These are phyloP conservation scores for Neurospora intermedia DNA, from an alignment of 495 filamentous ascomycete genomes.

Conservation along the genomic window DNA sequence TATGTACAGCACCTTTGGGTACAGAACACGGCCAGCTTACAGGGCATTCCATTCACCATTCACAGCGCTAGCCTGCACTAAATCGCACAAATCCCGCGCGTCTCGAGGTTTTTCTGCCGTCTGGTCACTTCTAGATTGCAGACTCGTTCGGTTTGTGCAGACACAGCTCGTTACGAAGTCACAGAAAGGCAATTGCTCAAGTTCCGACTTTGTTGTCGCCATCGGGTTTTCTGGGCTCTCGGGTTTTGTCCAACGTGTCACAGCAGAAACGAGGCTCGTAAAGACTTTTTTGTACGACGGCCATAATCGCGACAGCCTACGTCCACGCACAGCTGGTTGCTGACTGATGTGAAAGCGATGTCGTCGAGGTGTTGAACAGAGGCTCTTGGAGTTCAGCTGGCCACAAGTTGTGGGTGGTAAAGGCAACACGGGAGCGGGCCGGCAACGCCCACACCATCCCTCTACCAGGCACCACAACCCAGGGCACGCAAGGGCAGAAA, in stretches of 20 bases:
- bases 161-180: not conserved
- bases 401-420: not conserved
- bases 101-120: not conserved
- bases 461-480: not conserved
- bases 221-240: not conserved
- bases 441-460: not conserved
- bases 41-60: not conserved
- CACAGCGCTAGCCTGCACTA: not conserved
- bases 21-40: not conserved
- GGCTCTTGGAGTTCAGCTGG: not conserved
- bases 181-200: not conserved
- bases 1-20: not conserved
- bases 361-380: not conserved
- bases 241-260: not conserved
- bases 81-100: not conserved
- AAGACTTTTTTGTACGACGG: not conserved
- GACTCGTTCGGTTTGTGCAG: not conserved
- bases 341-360: not conserved
- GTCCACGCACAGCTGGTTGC: not conserved
- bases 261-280: not conserved
- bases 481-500: not conserved
- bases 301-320: not conserved
- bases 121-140: not conserved
- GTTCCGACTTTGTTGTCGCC: not conserved
- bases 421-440: not conserved